A percentile compares a stretch with the other conserved stretches of the same genome.
phyloP scores from a whole-genome alignment of 2,329 filamentous ascomycete genomes.

The Sphaceloma murrayae region DNA sequence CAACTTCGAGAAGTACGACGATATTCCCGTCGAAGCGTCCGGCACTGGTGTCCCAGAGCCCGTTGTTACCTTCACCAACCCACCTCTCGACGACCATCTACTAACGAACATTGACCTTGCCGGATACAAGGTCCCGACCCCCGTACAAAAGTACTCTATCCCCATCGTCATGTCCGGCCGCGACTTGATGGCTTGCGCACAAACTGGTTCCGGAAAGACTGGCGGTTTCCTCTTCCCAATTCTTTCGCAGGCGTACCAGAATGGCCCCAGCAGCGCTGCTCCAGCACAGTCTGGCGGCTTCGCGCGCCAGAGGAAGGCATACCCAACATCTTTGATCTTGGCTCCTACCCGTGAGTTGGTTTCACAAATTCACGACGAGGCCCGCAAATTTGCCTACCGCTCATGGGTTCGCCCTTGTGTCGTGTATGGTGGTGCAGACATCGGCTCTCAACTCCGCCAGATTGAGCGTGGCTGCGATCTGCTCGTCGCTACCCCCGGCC shows the following conservation, averaged over 20 bases:
- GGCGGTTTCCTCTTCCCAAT: constrained; percentile 99
- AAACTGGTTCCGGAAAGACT: constrained; percentile 99
- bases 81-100: constrained; percentile 88
- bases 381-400: constrained; percentile 96
- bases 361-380: constrained; percentile 95
- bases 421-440: constrained; percentile 97
- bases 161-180: constrained; percentile 97
- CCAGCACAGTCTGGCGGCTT: constrained; percentile 56
- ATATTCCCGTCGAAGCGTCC: constrained; percentile 96
- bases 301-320: constrained; percentile 92
- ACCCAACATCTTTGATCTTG: constrained; percentile 89
- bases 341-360: constrained; percentile 97
- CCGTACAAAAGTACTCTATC: constrained; percentile 98
- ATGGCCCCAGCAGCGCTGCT: constrained; percentile 66
- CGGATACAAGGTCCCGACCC: constrained; percentile 90
- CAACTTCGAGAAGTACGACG: constrained; percentile 99
- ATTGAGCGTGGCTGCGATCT: constrained; percentile 97
- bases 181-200: constrained; percentile 98
- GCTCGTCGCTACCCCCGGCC: constrained; percentile 90
- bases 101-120: constrained; percentile 88
- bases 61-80: constrained; percentile 82
- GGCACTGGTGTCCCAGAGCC: constrained; percentile 89
- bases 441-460: constrained; percentile 93
- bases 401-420: constrained; percentile 98
- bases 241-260: constrained; percentile 90